Evolutionary conservation across 75 land plant species (phyloP), one percentile per base, ranked within the genome.

Genomic region (Azolla pinnata): DNA sequence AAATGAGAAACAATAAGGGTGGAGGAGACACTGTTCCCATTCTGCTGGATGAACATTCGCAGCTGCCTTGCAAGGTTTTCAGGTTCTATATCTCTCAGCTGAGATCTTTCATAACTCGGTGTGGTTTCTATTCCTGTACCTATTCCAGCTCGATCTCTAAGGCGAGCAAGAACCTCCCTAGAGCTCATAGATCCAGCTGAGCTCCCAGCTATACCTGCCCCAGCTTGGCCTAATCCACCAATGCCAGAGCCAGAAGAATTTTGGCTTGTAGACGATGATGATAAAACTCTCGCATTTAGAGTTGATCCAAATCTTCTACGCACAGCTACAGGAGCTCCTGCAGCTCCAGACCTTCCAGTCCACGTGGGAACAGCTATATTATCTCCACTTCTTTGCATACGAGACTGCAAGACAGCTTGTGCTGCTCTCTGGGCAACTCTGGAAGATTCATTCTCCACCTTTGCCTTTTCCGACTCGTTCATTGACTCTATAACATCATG

Each of bases 401-500:
- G 76, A 2, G 98, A 93, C 31, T 83, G 85, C 44, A 83, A 77
- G 31, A 93, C 59, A 21, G 98, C 98, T 63, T 76, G 82, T 19
- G 98, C 96, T 53, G 98, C 98, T 60, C 76, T 77, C 69, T 81
- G 82, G 48, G 98, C 98, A 54, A 93, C 86, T 72, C 74, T 79
- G 24, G 86, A 69, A 59, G 98, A 96, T 68, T 93, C 75, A 50
- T 82, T 77, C 64, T 92, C 90, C 14, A 85, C 59, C 71, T 61
- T 84, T 65, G 81, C 46, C 67, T 84, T 88, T 47, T 88, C 87
- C 42, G 74, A 81, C 62, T 77, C 96, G 61, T 85, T 67, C 48
- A 85, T 87, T 67, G 79, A 73, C 70, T 90, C 68, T 18, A 93
- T 93, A 19, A 71, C 86, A 68, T 93, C 98, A 67, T 93, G 98